Percentiles rank a stretch among this genome's conserved stretches.
Conservation (phyloP, 202 grass and related monocot species). For the Dendrocalamus latiflorus region DNA sequence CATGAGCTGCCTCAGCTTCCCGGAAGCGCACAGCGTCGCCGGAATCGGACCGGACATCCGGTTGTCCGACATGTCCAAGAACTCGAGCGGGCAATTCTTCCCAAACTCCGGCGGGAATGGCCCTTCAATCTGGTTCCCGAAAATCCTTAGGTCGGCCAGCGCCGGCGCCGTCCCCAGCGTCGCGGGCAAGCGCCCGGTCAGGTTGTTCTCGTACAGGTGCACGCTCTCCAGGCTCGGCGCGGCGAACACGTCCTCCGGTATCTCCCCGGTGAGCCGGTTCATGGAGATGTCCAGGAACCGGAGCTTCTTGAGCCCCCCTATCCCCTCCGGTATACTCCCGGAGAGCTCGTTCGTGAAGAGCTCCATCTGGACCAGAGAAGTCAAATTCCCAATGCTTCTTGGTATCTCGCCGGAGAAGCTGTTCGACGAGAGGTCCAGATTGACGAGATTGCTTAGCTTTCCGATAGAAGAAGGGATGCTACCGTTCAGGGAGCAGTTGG, state of each 20-base stretch:
- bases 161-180: constrained; percentile 23
- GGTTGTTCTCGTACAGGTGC: constrained; percentile 61
- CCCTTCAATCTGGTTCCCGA: constrained; percentile 55
- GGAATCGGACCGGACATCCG: constrained; percentile 57
- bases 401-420: constrained; percentile 53
- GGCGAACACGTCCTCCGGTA: constrained; percentile 60
- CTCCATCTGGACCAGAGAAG: constrained; percentile 58
- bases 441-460: constrained; percentile 41
- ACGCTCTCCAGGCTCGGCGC: constrained; percentile 47
- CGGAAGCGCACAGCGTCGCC: constrained; percentile 38
- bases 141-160: constrained; percentile 56
- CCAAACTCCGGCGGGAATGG: constrained; percentile 59
- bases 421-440: constrained; percentile 60
- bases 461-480: constrained; percentile 56
- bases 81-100: constrained; percentile 41
- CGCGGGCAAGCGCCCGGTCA: constrained; percentile 46
- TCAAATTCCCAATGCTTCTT: constrained; percentile 35
- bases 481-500: constrained; percentile 55
- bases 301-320: constrained; percentile 48
- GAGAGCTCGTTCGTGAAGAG: constrained; percentile 57
- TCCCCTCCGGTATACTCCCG: constrained; percentile 50
- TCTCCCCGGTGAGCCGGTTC: constrained; percentile 45
- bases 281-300: constrained; percentile 50
- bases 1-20: constrained; percentile 49
- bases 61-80: constrained; percentile 63